Evolutionary conservation across 768 basidiomycete genomes (phyloP).

Genomic region (Panellus pusillus): DNA sequence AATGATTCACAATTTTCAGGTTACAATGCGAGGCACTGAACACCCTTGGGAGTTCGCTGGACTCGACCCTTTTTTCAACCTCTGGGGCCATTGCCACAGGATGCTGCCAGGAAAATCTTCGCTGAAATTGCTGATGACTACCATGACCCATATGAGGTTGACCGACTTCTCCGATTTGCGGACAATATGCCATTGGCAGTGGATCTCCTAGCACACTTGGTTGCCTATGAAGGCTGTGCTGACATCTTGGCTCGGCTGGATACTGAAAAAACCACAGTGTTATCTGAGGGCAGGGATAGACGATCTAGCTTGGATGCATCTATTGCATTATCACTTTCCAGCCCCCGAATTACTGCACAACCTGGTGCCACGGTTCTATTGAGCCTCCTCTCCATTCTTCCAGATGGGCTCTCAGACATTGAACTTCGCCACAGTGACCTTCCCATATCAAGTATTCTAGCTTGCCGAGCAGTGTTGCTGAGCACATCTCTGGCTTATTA

Average conservation of each 20-base stretch:
- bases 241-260: background rate
- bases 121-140: constrained; percentile 7
- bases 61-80: constrained; percentile 6
- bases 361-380: background rate
- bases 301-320: constrained; percentile 2
- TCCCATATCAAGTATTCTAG: background rate
- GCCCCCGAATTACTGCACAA: background rate
- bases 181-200: constrained; percentile 10
- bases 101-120: constrained; percentile 8
- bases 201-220: constrained; percentile 1
- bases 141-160: background rate
- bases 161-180: background rate
- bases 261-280: background rate
- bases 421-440: background rate
- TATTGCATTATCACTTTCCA: background rate
- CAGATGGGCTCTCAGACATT: constrained; percentile 8
- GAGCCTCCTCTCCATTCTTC: background rate
- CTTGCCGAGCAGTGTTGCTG: background rate
- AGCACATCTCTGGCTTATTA: background rate
- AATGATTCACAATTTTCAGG: background rate
- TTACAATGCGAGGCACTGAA: constrained; percentile 15
- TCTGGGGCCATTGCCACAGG: background rate
- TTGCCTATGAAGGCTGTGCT: background rate
- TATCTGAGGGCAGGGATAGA: background rate
- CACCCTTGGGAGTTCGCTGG: background rate